Evolutionary conservation across 2,329 filamentous ascomycete genomes (phyloP), one percentile per base, ranked within the genome.

Genomic region (Epicoccum nigrum): DNA sequence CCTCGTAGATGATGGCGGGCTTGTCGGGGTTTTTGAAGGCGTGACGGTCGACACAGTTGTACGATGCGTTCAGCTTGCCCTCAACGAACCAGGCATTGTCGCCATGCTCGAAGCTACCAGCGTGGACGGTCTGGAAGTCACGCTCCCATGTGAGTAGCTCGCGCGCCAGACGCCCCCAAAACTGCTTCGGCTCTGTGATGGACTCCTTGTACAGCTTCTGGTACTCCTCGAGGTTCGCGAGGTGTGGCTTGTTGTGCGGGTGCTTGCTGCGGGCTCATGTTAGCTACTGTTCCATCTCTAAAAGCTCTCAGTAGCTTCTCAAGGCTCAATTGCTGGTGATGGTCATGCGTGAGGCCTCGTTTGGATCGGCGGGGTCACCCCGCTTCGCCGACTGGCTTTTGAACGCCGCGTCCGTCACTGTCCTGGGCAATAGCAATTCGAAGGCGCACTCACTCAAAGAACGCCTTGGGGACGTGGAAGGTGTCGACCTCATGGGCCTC

Each of bases 1-100:
- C 93, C 80, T 99, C 94, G 80, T 97, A 99, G 79, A 97, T 96
- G 77, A 99, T 96, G 73, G 94, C 94, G 39, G 94, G 86, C 78
- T 88, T 91, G 78, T 97, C 80, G 39, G 94, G 94, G 77, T 96
- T 86, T 77, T 92, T 92, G 77, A 95, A 84, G n/a, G 94, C 94
- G 76, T 97, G 93, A 56, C 94, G 90, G 71, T 99, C 94, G 59
- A 99, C 87, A 70, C 92, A 96, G 81, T 99, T 99, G 85, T 92
- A 97, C 21, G 90, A 94, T 58, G 94, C 94, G 69, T 99, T 99
- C 70, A 99, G 81, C 67, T 87, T 85, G 62, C 94, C 94, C 79
- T 97, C 94, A 55, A 92, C 77, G 72, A 97, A 99, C 93, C 94
- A 99, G 58, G 92, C 89, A 69, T 83, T 87, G 78, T 99, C 92